phyloP scores from a whole-genome alignment of 306 rosid genomes.

The Crataegus laevigata region DNA sequence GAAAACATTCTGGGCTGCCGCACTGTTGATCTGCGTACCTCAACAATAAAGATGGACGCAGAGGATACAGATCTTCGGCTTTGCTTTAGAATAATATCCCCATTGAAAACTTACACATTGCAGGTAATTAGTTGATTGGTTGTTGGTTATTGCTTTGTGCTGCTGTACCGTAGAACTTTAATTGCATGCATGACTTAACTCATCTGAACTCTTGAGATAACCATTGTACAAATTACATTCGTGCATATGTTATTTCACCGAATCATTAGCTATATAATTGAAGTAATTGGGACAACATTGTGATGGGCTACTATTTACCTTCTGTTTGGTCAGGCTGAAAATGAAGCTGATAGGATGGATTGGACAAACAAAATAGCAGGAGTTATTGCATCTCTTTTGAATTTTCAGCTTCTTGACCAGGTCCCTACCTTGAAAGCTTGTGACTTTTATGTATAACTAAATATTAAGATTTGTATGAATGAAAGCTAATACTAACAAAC shows the following conservation, averaged over 20 bases:
- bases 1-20: slow-evolving; percentile 68
- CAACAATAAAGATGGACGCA: slow-evolving; percentile 88
- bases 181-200: neutral
- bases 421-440: slow-evolving; percentile 28
- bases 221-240: neutral
- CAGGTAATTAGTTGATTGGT: slow-evolving; percentile 58
- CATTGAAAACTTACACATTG: slow-evolving; percentile 65
- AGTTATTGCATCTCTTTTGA: slow-evolving; percentile 71
- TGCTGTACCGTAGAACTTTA: neutral
- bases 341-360: slow-evolving; percentile 93
- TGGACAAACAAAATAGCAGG: slow-evolving; percentile 80
- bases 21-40: slow-evolving; percentile 70
- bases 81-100: slow-evolving; percentile 96
- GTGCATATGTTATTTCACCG: neutral
- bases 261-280: neutral
- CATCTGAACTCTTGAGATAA: neutral
- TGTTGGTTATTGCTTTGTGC: slow-evolving; percentile 2
- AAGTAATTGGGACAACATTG: neutral
- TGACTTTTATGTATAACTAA: neutral
- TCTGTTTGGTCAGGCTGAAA: slow-evolving; percentile 72
- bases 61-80: slow-evolving; percentile 90
- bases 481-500: slow-evolving; percentile 4
- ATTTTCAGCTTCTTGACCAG: slow-evolving; percentile 82
- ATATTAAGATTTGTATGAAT: slow-evolving; percentile 15
- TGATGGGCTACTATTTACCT: slow-evolving; percentile 7